phyloP scores from a whole-genome alignment of 768 basidiomycete species.

The Kwoniella newhampshirensis region DNA sequence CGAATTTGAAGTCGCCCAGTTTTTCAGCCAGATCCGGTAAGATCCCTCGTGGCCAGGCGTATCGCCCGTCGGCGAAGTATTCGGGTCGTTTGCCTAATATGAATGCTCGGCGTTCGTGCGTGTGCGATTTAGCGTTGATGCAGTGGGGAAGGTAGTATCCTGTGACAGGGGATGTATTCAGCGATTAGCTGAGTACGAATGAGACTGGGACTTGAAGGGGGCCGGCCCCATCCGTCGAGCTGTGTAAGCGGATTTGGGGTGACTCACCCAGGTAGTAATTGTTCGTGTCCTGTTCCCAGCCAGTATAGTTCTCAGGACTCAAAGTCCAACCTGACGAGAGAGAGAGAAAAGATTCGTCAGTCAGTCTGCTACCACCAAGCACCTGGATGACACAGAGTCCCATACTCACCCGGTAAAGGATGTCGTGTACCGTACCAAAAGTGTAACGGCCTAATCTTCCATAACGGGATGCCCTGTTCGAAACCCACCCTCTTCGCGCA shows the following conservation, averaged over 20 bases:
- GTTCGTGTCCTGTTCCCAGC: slow-evolving; percentile 7
- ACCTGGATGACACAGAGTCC: too few species aligned
- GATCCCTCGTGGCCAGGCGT: slow-evolving; percentile 8
- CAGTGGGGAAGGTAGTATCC: slow-evolving; percentile 26
- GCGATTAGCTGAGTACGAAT: too few species aligned
- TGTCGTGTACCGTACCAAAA: slow-evolving; percentile 28
- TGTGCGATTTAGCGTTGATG: slow-evolving; percentile 15
- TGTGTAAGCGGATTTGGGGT: too few species aligned
- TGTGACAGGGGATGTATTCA: not conserved
- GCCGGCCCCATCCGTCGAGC: too few species aligned
- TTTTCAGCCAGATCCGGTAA: not conserved
- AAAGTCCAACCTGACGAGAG: too few species aligned
- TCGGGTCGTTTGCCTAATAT: slow-evolving; percentile 18
- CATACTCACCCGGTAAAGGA: slow-evolving; percentile 22
- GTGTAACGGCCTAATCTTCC: slow-evolving; percentile 35
- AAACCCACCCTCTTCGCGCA: slow-evolving; percentile 28
- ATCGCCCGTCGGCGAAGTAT: slow-evolving; percentile 7
- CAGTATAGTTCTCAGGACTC: slow-evolving; percentile 29
- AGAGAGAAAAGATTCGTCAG: too few species aligned
- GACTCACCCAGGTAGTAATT: slow-evolving; percentile 24
- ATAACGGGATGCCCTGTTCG: slow-evolving; percentile 32
- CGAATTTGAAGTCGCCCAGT: slow-evolving; percentile 9
- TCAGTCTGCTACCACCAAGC: too few species aligned
- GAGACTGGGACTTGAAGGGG: too few species aligned
- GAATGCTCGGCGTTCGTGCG: slow-evolving; percentile 14